Percentiles rank a stretch among this genome's conserved stretches.
These are phyloP conservation scores for Podaxis rugospora DNA, from an alignment of 768 basidiomycete species.

Conservation along the genomic window DNA sequence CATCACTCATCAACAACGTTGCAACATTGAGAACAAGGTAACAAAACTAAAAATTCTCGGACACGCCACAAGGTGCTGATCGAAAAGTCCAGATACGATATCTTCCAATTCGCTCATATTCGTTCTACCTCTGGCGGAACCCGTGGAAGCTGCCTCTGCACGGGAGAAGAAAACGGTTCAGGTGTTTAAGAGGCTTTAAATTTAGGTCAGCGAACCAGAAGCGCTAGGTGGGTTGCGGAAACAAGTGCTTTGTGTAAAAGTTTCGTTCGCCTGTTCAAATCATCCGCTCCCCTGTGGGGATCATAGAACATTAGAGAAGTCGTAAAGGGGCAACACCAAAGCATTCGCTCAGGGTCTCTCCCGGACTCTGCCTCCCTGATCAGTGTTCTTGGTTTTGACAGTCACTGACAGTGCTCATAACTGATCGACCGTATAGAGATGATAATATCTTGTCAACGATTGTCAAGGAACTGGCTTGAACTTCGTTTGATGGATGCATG, in stretches of 20 bases:
- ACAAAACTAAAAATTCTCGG: background rate
- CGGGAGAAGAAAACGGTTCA: background rate
- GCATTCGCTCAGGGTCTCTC: background rate
- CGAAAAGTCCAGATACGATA: background rate
- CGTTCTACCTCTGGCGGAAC: background rate
- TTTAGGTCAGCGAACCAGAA: background rate
- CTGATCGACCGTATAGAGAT: background rate
- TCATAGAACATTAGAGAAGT: too few relatives aligned
- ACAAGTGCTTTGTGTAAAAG: background rate
- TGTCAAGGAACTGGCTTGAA: background rate
- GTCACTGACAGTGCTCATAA: too few relatives aligned
- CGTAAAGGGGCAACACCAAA: too few relatives aligned
- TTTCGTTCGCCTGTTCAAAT: too few relatives aligned
- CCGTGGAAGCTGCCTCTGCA: background rate
- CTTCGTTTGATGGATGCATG: background rate
- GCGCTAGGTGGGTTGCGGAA: background rate
- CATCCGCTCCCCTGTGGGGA: too few relatives aligned
- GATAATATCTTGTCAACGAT: background rate
- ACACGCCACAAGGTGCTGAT: background rate
- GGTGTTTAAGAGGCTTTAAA: conserved; percentile 1
- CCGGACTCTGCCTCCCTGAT: too few relatives aligned
- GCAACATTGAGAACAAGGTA: background rate
- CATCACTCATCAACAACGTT: background rate
- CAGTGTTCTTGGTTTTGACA: too few relatives aligned
- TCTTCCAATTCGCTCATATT: background rate